Evolutionary conservation across 2,329 filamentous ascomycete species (phyloP).

Genomic region (Fusarium sp.): DNA sequence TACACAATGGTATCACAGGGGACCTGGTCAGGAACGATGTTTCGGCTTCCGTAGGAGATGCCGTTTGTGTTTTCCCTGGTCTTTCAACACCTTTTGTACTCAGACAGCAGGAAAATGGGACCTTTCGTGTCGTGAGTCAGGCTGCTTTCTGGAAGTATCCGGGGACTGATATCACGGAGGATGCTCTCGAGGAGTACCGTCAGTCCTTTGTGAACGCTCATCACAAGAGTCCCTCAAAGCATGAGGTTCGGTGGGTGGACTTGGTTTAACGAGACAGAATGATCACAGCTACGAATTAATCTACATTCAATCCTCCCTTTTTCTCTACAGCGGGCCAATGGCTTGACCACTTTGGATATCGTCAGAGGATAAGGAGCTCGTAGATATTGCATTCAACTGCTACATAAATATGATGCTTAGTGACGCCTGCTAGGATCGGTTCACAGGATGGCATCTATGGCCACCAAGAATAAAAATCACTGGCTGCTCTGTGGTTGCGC

Average conservation of each 20-base stretch:
- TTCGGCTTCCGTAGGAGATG: background rate
- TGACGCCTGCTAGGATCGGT: too few relatives aligned
- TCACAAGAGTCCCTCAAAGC: background rate
- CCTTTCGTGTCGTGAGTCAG: background rate
- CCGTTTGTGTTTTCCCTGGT: background rate
- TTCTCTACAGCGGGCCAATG: background rate
- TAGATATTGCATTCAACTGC: background rate
- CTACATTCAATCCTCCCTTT: background rate
- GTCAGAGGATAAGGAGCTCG: background rate
- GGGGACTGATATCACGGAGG: background rate
- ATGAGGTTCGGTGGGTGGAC: background rate
- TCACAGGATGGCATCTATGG: background rate
- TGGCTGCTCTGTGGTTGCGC: too few relatives aligned
- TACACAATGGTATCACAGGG: constrained; percentile 1
- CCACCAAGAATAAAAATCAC: too few relatives aligned
- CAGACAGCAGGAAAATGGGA: background rate
- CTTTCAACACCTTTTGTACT: background rate
- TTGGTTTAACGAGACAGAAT: background rate
- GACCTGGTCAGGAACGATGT: background rate
- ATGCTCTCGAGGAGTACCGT: background rate
- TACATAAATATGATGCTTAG: too few relatives aligned
- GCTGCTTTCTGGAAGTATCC: background rate
- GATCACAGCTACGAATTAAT: background rate
- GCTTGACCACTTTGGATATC: background rate
- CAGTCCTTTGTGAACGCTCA: background rate